phyloP scores from a whole-genome alignment of 1,284 basidiomycete genomes.

The Amylostereum chailletii region DNA sequence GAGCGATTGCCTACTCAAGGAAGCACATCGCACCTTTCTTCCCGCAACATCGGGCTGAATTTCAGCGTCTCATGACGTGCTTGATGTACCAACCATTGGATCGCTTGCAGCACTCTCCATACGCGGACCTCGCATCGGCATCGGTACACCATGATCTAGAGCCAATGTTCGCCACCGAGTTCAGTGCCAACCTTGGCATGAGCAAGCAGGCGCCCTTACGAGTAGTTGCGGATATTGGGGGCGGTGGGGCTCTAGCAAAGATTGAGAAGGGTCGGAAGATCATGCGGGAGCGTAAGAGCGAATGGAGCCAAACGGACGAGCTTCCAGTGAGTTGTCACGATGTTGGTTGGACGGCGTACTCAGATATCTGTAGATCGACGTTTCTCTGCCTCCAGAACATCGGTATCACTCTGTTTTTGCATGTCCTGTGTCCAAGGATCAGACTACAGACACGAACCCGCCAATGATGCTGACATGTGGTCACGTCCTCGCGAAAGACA shows the following conservation, averaged over 20 bases:
- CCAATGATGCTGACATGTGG: conserved; percentile 98
- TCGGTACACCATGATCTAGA: conserved; percentile 70
- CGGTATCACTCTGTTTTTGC: conserved; percentile 96
- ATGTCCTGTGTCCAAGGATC: conserved; percentile 97
- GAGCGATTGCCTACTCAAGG: conserved; percentile 73
- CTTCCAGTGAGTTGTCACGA: conserved; percentile 57
- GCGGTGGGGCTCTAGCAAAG: conserved; percentile 77
- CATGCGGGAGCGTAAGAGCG: conserved; percentile 86
- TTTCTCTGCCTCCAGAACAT: conserved; percentile 78
- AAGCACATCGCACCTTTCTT: conserved; percentile 63
- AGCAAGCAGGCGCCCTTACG: conserved; percentile 81
- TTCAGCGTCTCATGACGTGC: conserved; percentile 73
- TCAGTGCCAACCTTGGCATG: conserved; percentile 81
- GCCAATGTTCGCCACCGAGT: conserved; percentile 81
- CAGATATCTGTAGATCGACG: conserved; percentile 68
- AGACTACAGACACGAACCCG: conserved; percentile 87
- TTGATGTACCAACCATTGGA: conserved; percentile 63
- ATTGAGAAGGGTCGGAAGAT: conserved; percentile 91
- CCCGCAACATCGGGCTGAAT: conserved; percentile 52
- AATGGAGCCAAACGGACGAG: conserved; percentile 86
- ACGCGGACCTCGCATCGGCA: conserved; percentile 63
- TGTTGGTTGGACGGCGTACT: conserved; percentile 1
- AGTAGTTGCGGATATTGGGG: conserved; percentile 86
- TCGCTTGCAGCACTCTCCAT: conserved; percentile 60
- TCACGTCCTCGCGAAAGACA: conserved; percentile 89